A percentile compares a stretch with the other conserved stretches of the same genome.
phyloP scores from a whole-genome alignment of 495 filamentous ascomycete genomes.

The Daldinia concentrica region DNA sequence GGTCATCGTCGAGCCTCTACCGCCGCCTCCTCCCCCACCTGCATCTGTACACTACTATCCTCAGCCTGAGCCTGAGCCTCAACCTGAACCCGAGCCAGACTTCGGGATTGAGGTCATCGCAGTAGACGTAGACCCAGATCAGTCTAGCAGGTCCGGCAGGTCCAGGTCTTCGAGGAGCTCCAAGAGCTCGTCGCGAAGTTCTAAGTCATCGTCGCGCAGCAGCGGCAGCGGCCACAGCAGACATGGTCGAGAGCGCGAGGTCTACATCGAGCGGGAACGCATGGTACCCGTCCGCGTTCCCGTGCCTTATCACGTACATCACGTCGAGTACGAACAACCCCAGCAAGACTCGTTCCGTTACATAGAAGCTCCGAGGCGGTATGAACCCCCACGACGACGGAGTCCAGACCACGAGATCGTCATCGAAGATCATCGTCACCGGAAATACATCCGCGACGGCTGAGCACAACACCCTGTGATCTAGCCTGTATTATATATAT shows the following conservation, averaged over 20 bases:
- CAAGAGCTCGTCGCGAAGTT: constrained; percentile 43
- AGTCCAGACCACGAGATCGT: constrained; percentile 45
- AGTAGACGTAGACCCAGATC: constrained; percentile 59
- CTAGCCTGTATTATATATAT: neutral
- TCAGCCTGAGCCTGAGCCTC: constrained; percentile 23
- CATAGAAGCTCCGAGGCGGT: constrained; percentile 54
- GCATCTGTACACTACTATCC: constrained; percentile 2
- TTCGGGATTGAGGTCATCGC: constrained; percentile 60
- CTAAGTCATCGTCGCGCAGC: constrained; percentile 34
- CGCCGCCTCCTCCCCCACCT: constrained; percentile 43
- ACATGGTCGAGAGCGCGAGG: constrained; percentile 50
- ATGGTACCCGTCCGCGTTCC: constrained; percentile 51
- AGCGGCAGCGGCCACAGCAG: constrained; percentile 34
- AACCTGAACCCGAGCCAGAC: constrained; percentile 34
- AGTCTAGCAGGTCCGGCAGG: constrained; percentile 33
- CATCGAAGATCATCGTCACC: constrained; percentile 44
- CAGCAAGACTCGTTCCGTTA: constrained; percentile 59
- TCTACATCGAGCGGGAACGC: constrained; percentile 60
- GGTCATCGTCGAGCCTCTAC: constrained; percentile 44
- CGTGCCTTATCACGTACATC: constrained; percentile 46
- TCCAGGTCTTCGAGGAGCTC: constrained; percentile 24
- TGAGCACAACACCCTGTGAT: constrained; percentile 4
- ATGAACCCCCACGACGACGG: constrained; percentile 34
- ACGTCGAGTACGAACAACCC: constrained; percentile 37
- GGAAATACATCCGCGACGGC: constrained; percentile 38